Evolutionary conservation across 1,139 yeast genomes (phyloP).

Genomic region (Lodderomyces oxycetoniae): DNA sequence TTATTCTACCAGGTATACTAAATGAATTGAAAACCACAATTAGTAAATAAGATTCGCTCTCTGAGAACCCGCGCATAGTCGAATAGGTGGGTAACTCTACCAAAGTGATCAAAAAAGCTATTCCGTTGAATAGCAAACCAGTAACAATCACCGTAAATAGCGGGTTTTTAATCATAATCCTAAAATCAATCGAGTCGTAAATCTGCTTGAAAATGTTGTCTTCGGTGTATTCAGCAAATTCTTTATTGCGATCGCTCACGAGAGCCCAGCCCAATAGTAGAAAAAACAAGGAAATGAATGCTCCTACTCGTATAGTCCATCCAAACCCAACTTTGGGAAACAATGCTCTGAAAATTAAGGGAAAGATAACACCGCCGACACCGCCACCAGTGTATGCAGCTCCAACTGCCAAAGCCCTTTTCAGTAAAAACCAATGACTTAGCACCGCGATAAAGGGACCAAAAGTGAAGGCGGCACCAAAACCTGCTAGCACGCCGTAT

Average conservation of each 20-base stretch:
- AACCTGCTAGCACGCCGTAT: slow-evolving; percentile 23
- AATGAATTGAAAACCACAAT: slow-evolving; percentile 26
- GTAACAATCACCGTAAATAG: slow-evolving; percentile 25
- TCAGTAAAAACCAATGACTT: slow-evolving; percentile 22
- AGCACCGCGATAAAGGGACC: slow-evolving; percentile 22
- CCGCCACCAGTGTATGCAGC: slow-evolving; percentile 26
- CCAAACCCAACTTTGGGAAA: slow-evolving; percentile 26
- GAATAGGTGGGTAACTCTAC: slow-evolving; percentile 29
- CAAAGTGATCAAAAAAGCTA: slow-evolving; percentile 23
- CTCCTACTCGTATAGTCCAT: slow-evolving; percentile 26
- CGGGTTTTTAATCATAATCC: slow-evolving; percentile 21
- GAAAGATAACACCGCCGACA: slow-evolving; percentile 27
- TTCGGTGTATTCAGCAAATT: slow-evolving; percentile 13
- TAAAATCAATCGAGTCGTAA: slow-evolving; percentile 23
- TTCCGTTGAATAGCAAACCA: slow-evolving; percentile 30
- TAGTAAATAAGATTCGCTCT: slow-evolving; percentile 20
- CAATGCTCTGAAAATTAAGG: slow-evolving; percentile 21
- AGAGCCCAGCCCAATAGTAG: slow-evolving; percentile 16
- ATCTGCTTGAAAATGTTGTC: slow-evolving; percentile 15
- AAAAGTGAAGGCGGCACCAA: slow-evolving; percentile 25
- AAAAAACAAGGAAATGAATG: slow-evolving; percentile 19
- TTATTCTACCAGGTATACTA: slow-evolving; percentile 27
- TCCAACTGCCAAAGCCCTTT: slow-evolving; percentile 25
- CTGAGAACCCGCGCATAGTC: slow-evolving; percentile 22
- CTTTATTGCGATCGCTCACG: slow-evolving; percentile 21